Conservation (phyloP, 805 yeast species). For the Wilhelminamyces savonicus region DNA sequence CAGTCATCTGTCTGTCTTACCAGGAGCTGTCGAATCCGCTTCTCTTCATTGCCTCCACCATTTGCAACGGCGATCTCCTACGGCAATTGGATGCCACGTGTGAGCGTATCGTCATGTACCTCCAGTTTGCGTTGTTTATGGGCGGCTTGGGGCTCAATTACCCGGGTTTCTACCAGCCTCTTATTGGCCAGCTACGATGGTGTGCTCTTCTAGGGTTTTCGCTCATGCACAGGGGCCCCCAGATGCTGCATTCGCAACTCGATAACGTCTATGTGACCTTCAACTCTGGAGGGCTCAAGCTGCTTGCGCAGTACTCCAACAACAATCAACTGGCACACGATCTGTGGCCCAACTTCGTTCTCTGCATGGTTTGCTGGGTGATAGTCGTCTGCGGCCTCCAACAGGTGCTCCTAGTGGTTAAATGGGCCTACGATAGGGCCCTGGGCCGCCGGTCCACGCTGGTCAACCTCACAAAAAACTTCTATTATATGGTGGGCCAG, state of each 20-base stretch:
- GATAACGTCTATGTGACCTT: slow-evolving; percentile 40
- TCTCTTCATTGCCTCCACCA: slow-evolving; percentile 47
- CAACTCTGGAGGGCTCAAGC: slow-evolving; percentile 33
- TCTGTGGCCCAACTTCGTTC: slow-evolving; percentile 41
- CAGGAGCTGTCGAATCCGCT: slow-evolving; percentile 53
- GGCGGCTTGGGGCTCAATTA: slow-evolving; percentile 49
- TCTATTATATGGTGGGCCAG: slow-evolving; percentile 25
- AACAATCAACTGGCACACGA: slow-evolving; percentile 12
- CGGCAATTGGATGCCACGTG: slow-evolving; percentile 51
- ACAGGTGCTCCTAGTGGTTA: slow-evolving; percentile 15
- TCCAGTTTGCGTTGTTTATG: slow-evolving; percentile 55
- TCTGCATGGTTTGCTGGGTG: slow-evolving; percentile 23
- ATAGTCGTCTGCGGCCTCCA: slow-evolving; percentile 15
- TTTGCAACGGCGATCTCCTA: slow-evolving; percentile 51
- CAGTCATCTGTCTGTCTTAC: slow-evolving; percentile 45
- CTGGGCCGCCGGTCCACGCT: slow-evolving; percentile 17
- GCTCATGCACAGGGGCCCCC: slow-evolving; percentile 4
- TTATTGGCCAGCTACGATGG: slow-evolving; percentile 49
- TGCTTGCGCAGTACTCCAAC: slow-evolving; percentile 26
- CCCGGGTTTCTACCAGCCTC: slow-evolving; percentile 60
- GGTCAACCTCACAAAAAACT: slow-evolving; percentile 12
- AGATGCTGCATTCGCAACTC: slow-evolving; percentile 2
- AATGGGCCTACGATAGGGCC: slow-evolving; percentile 5
- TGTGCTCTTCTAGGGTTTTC: slow-evolving; percentile 39
- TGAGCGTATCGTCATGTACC: slow-evolving; percentile 42